Evolutionary conservation across 306 rosid species (phyloP), one percentile per base, ranked within the genome.

Genomic region (Abrus pulchellus): DNA sequence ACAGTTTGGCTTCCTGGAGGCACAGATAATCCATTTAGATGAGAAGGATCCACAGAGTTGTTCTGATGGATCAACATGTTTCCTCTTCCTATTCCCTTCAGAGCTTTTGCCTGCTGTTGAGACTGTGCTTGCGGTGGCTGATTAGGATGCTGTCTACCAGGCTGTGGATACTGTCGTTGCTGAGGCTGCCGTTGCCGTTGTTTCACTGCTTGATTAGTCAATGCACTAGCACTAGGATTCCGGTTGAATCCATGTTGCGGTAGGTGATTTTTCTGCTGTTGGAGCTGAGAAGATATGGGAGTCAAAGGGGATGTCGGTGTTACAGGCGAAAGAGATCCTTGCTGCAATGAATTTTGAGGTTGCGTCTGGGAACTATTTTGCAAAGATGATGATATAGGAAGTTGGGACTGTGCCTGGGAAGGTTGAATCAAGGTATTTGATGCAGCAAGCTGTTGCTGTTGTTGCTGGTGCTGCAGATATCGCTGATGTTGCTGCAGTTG

Each of bases 111-210:
- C 64, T 85, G 99, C 83, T 90, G 98, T 54, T 89, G 99, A 83
- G 98, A 76, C 80, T 90, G 94, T 34, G 68, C 79, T 78, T 82
- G 91, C 80, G 86, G 97, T 71, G 91, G 87, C 82, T 90, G 97
- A 82, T 86, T 93, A 78, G 97, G 98, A 83, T 96, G 99, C 83
- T 92, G 97, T 87, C 99, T 89, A 62, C 90, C 88, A 73, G 98
- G 72, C 77, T 90, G 98, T 55, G 88, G 97, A 86, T 86, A 89
- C 68, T 89, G 98, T 78, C 85, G 90, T 69, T 89, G 94, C 73
- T 92, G 97, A 66, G 84, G 84, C 73, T 79, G 97, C 5, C 95
- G 87, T 63, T 87, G 99, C 59, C 90, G 85, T 73, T 89, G 99
- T 85, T 93, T 96, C 36, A 79, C 91, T 45, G 86, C 80, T 84